These are phyloP conservation scores for Rubus idaeus DNA, from an alignment of 306 rosid species.

Conservation along the genomic window DNA sequence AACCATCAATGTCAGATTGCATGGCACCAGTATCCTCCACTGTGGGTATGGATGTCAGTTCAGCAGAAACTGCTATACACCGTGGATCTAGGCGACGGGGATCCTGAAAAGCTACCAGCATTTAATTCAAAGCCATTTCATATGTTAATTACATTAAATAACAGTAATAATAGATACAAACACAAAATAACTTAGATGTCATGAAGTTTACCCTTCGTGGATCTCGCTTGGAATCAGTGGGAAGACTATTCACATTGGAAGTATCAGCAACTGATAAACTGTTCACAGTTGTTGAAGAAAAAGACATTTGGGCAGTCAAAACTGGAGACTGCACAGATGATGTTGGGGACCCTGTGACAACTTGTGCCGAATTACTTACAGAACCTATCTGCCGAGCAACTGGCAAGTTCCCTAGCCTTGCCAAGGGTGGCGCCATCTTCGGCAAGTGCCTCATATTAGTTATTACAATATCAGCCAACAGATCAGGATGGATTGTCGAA, in stretches of 20 bases:
- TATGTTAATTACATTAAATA: background rate
- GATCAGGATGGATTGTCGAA: constrained; percentile 91
- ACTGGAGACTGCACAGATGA: constrained; percentile 61
- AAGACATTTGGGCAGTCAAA: constrained; percentile 46
- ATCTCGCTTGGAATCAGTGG: constrained; percentile 84
- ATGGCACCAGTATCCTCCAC: constrained; percentile 49
- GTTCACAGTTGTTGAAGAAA: constrained; percentile 44
- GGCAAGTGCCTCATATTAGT: constrained; percentile 97
- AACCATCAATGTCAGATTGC: constrained; percentile 57
- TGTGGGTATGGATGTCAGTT: constrained; percentile 42
- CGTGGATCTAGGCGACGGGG: constrained; percentile 99
- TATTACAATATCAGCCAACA: constrained; percentile 94
- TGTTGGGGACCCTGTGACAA: constrained; percentile 44
- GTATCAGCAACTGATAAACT: constrained; percentile 53
- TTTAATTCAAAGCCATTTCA: constrained; percentile 16
- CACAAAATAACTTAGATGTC: constrained; percentile 17
- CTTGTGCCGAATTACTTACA: constrained; percentile 52
- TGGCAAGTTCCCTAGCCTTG: constrained; percentile 64
- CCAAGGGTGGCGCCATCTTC: constrained; percentile 60
- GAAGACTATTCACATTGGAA: constrained; percentile 47
- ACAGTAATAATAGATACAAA: background rate
- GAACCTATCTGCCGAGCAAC: constrained; percentile 45
- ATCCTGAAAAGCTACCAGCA: constrained; percentile 59
- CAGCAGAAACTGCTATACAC: constrained; percentile 48
- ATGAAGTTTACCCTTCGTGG: constrained; percentile 77